Evolutionary conservation across 805 yeast species (phyloP).

Genomic region (Kluyveromyces wickerhamii): DNA sequence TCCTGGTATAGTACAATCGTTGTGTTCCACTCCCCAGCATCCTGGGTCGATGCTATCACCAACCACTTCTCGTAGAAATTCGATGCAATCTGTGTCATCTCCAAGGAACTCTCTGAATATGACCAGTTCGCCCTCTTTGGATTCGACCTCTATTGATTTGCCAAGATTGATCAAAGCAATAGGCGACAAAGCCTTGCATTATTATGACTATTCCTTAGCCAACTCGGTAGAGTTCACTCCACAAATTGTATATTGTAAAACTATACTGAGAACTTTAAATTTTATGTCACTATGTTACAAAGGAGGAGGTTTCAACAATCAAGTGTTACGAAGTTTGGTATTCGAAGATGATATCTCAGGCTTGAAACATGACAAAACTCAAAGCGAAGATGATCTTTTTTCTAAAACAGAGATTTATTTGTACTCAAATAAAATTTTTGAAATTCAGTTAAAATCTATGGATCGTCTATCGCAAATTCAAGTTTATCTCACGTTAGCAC

Average conservation of each 20-base stretch:
- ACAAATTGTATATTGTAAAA: conserved; percentile 67
- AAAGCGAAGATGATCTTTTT: conserved; percentile 9
- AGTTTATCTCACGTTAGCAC: conserved; percentile 58
- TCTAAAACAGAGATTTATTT: conserved; percentile 38
- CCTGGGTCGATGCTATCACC: conserved; percentile 2
- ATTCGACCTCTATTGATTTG: conserved; percentile 21
- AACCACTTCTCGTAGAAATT: conserved; percentile 15
- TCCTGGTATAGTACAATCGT: conserved; percentile 27
- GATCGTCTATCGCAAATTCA: conserved; percentile 47
- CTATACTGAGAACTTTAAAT: conserved; percentile 53
- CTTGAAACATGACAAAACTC: neutral
- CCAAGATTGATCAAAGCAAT: conserved; percentile 34
- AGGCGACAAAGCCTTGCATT: conserved; percentile 34
- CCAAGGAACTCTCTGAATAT: conserved; percentile 41
- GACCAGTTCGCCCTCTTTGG: conserved; percentile 8
- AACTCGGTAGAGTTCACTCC: conserved; percentile 74
- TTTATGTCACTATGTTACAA: conserved; percentile 47
- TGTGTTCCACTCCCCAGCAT: conserved; percentile 27
- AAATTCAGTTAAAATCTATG: conserved; percentile 38
- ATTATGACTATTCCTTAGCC: conserved; percentile 43
- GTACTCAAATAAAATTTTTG: conserved; percentile 40
- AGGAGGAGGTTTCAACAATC: conserved; percentile 40
- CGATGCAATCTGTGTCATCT: conserved; percentile 33
- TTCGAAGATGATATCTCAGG: conserved; percentile 27
- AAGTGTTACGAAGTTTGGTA: conserved; percentile 39